phyloP scores from a whole-genome alignment of 1,139 yeast genomes.

The Petasospora fabianii region DNA sequence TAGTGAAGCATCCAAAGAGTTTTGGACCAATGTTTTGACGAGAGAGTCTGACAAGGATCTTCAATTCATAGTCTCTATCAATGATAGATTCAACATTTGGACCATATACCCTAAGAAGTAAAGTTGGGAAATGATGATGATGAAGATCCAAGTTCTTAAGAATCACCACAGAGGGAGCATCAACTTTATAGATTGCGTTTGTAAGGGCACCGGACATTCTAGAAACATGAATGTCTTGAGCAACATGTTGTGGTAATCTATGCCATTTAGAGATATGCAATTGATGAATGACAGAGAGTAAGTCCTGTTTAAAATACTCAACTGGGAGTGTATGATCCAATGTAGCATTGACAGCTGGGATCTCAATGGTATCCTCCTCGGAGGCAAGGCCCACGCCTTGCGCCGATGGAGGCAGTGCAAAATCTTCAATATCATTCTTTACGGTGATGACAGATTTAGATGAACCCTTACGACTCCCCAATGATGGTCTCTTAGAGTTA shows the following conservation, averaged over 20 bases:
- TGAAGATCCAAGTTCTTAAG: constrained; percentile 32
- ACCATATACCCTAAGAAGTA: constrained; percentile 85
- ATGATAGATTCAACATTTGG: constrained; percentile 82
- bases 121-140: constrained; percentile 31
- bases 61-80: constrained; percentile 79
- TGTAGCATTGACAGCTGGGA: constrained; percentile 33
- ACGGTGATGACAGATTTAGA: constrained; percentile 17
- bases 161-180: constrained; percentile 31
- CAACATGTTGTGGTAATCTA: constrained; percentile 31
- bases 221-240: constrained; percentile 42
- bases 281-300: constrained; percentile 60
- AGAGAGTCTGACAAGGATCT: constrained; percentile 68
- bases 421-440: constrained; percentile 10
- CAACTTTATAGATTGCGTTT: constrained; percentile 76
- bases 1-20: constrained; percentile 79
- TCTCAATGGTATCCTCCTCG: constrained; percentile 20
- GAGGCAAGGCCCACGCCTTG: not conserved
- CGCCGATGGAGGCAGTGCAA: constrained; percentile 9
- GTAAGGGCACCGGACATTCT: constrained; percentile 93
- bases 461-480: constrained; percentile 12
- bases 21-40: constrained; percentile 82
- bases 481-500: constrained; percentile 10
- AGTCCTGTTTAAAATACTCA: constrained; percentile 82
- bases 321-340: constrained; percentile 73
- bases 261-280: constrained; percentile 80